phyloP scores from a whole-genome alignment of 139 green algal species.

The Chlamydomonas eustigma region DNA sequence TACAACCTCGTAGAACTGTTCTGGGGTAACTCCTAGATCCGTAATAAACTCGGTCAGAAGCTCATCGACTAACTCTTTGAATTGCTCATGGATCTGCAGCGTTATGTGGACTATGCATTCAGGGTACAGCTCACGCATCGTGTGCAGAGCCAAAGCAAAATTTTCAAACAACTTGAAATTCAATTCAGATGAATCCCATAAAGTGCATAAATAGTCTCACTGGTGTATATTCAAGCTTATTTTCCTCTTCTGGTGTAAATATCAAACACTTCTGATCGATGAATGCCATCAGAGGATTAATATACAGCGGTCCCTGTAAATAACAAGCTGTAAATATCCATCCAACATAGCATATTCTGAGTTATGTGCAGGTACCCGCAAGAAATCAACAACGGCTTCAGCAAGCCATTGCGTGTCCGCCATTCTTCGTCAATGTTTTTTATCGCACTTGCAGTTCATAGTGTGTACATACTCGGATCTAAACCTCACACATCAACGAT shows the following conservation, averaged over 20 bases:
- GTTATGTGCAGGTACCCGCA: slow-evolving; percentile 18
- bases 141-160: too few species aligned
- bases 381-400: slow-evolving; percentile 41
- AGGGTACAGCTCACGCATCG: not conserved
- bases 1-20: slow-evolving; percentile 41
- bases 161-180: too few species aligned
- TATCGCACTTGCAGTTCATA: too few species aligned
- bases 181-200: too few species aligned
- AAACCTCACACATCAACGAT: too few species aligned
- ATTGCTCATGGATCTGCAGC: slow-evolving; percentile 42
- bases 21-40: slow-evolving; percentile 44
- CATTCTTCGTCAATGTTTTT: too few species aligned
- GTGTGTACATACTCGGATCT: too few species aligned
- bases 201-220: too few species aligned
- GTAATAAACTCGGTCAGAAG: slow-evolving; percentile 52
- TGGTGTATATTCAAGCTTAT: slow-evolving; percentile 58
- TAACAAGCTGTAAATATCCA: not conserved
- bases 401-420: slow-evolving; percentile 23
- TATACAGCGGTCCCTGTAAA: slow-evolving; percentile 28
- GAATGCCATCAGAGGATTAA: slow-evolving; percentile 58
- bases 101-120: too few species aligned
- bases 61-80: slow-evolving; percentile 55
- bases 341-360: not conserved
- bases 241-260: slow-evolving; percentile 62
- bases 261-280: slow-evolving; percentile 56